Evolutionary conservation across 2,329 filamentous ascomycete species (phyloP).

Genomic region (Pseudogymnoascus sp.): DNA sequence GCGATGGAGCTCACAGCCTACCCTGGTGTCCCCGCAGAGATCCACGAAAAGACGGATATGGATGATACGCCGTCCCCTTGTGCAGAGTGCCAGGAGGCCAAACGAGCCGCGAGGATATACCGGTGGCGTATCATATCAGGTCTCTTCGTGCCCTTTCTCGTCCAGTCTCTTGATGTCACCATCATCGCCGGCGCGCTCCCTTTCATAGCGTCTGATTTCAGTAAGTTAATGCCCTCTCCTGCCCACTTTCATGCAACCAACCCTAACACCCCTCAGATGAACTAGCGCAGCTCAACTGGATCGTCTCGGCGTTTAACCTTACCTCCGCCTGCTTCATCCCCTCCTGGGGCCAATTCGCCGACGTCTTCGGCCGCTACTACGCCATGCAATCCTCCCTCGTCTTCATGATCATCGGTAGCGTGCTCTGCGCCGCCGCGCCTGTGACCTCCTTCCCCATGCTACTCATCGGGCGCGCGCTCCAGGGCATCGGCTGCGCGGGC

Average conservation of each 20-base stretch:
- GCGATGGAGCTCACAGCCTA: not conserved
- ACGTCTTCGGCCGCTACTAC: constrained; percentile 55
- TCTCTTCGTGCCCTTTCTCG: constrained; percentile 50
- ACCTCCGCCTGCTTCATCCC: constrained; percentile 60
- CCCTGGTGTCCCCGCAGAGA: not conserved
- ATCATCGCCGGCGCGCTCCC: constrained; percentile 53
- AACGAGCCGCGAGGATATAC: constrained; percentile 33
- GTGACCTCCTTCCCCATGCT: constrained; percentile 48
- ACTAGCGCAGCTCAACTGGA: constrained; percentile 56
- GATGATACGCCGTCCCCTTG: constrained; percentile 19
- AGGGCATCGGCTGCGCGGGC: constrained; percentile 54
- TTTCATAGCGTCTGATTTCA: constrained; percentile 57
- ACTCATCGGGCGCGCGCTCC: constrained; percentile 53
- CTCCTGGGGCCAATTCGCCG: constrained; percentile 54
- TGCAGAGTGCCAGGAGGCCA: constrained; percentile 22
- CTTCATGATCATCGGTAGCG: constrained; percentile 50
- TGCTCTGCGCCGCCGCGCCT: constrained; percentile 51
- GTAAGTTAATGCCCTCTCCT: constrained; percentile 29
- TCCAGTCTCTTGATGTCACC: constrained; percentile 56
- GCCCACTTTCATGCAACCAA: constrained; percentile 10
- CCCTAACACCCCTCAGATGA: constrained; percentile 30
- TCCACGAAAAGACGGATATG: not conserved
- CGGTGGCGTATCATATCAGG: constrained; percentile 52
- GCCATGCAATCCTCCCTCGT: constrained; percentile 49
- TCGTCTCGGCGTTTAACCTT: constrained; percentile 60